Base-by-base conservation (phyloP, 768 basidiomycete species). In the Suillus americanus region DNA sequence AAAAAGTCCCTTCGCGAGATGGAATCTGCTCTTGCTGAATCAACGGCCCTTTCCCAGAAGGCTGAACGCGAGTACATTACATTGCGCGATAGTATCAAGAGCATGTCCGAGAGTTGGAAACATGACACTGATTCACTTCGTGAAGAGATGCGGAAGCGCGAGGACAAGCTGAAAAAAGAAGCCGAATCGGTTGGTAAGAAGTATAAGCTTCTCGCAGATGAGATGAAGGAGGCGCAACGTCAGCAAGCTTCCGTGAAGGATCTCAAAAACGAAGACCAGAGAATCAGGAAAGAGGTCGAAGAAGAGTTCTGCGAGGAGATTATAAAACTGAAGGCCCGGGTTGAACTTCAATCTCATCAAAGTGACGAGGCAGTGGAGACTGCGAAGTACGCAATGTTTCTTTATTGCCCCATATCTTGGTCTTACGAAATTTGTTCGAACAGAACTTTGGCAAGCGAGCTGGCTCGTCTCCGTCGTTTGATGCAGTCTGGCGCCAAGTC, bases 51-150 rank as follows among this genome's bases (percentile, higher is more conserved):
- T 18, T 91, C 90, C 18, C 88, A 90, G 72, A 93, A 91, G 77
- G 86, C 85, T 23, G 91, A 95, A 74, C 83, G 91, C 43, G 94
- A 95, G 77, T 96, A 95, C 68, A 79, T 88, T 66, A 89, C 88
- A 0, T 77, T 96, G 60, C 85, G 90, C 18, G 91, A 92, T 64
- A 89, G 90, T 68, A 76, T 95, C 61, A 91, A 90, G 73, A 80
- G 83, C 8, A 85, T 96, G 73, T 81, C 84, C 4, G 88, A 89
- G 64, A 84, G 86, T 1, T 95, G 89, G 85, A 89, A 91, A 68
- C 72, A 81, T 13, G 94, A 96, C 60, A 84, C 88, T 0, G 89
- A 90, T 16, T 81, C 81, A 60, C 79, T 96, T 16, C 80, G 85
- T 55, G 86, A 88, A 57, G 92, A 95, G 72, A 89, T 95, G 86